These are phyloP conservation scores for Oenanthe javanica DNA, from an alignment of 140 eudicot species.

Conservation along the genomic window DNA sequence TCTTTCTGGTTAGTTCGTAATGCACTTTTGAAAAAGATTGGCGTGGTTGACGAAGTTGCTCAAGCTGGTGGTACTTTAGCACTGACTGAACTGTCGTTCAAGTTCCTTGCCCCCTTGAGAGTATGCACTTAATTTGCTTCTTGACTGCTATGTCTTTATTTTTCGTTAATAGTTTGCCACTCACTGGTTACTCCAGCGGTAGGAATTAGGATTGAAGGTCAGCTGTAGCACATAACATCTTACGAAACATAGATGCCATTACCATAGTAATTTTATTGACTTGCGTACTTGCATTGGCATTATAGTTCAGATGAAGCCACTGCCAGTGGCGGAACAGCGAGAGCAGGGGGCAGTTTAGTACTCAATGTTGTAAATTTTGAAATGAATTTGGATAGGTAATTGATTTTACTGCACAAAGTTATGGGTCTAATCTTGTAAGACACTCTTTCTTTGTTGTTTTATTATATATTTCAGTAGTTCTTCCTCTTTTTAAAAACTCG, in stretches of 20 bases:
- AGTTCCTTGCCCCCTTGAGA: constrained; percentile 76
- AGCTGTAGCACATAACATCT: background rate
- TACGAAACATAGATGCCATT: background rate
- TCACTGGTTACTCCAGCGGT: background rate
- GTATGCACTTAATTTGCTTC: constrained; percentile 34
- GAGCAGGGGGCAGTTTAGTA: background rate
- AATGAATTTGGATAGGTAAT: background rate
- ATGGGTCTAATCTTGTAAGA: background rate
- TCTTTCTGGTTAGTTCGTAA: constrained; percentile 45
- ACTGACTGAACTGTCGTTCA: constrained; percentile 64
- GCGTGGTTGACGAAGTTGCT: constrained; percentile 71
- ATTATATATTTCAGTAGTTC: background rate
- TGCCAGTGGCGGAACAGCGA: background rate
- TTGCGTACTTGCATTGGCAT: background rate
- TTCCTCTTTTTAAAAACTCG: background rate
- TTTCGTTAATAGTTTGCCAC: background rate
- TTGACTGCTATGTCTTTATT: background rate
- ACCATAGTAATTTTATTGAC: background rate
- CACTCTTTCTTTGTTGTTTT: background rate
- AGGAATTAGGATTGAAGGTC: background rate
- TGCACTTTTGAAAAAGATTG: constrained; percentile 67
- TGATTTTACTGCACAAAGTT: background rate
- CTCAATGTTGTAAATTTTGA: background rate
- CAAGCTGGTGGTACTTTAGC: constrained; percentile 75
- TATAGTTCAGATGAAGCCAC: background rate